Evolutionary conservation across 2,329 filamentous ascomycete genomes (phyloP).

Genomic region (Aspergillus candidus): DNA sequence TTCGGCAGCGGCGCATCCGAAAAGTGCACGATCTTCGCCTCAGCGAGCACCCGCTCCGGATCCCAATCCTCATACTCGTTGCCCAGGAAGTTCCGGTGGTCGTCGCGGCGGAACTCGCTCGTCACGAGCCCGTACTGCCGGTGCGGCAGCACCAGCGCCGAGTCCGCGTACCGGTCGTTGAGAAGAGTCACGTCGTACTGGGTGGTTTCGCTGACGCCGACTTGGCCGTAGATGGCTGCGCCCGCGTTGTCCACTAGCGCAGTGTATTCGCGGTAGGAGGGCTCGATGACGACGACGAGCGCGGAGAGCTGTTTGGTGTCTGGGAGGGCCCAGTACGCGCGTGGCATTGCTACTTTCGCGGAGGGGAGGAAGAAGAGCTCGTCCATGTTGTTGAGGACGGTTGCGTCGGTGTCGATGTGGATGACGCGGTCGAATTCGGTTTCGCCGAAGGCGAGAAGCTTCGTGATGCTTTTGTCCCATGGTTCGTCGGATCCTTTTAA

Average conservation of each 20-base stretch:
- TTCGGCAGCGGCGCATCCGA: conserved; percentile 67
- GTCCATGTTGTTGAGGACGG: conserved; percentile 59
- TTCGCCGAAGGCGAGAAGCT: conserved; percentile 63
- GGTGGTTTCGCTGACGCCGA: conserved; percentile 16
- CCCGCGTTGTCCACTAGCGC: conserved; percentile 23
- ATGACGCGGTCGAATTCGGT: conserved; percentile 56
- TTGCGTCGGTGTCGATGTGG: conserved; percentile 58
- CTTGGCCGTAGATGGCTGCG: conserved; percentile 23
- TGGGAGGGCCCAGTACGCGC: conserved; percentile 63
- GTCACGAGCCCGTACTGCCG: conserved; percentile 56
- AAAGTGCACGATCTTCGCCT: conserved; percentile 64
- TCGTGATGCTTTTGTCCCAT: conserved; percentile 61
- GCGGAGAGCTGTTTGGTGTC: conserved; percentile 52
- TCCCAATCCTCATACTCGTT: conserved; percentile 52
- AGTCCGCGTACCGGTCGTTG: conserved; percentile 55
- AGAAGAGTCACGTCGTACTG: conserved; percentile 62
- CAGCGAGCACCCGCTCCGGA: conserved; percentile 48
- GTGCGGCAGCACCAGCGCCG: conserved; percentile 58
- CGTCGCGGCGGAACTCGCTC: conserved; percentile 54
- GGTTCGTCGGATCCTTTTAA: conserved; percentile 36
- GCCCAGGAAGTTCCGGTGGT: conserved; percentile 50
- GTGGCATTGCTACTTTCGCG: conserved; percentile 59
- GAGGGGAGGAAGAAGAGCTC: conserved; percentile 63
- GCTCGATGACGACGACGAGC: conserved; percentile 57
- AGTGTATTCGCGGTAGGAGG: conserved; percentile 46